Percentiles rank a stretch among this genome's conserved stretches.
Evolutionary conservation across 2,329 filamentous ascomycete species (phyloP).

Genomic region (Penicillium sp.): DNA sequence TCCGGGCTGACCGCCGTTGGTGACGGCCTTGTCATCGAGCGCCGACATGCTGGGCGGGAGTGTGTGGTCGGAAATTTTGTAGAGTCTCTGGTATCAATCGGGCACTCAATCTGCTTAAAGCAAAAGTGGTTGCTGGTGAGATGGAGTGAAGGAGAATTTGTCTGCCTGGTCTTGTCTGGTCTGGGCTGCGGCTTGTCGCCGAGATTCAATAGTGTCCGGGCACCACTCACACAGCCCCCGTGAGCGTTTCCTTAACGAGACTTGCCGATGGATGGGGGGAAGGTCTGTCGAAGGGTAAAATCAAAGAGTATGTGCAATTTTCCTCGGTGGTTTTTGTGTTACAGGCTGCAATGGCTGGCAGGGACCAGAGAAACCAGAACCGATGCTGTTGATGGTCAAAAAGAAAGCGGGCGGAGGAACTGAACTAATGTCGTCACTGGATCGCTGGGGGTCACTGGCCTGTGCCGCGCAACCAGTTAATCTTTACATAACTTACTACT

Average conservation of each 20-base stretch:
- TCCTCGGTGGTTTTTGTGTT: neutral
- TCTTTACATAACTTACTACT: too few species aligned
- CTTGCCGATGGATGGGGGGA: neutral
- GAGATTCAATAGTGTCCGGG: slow-evolving; percentile 25
- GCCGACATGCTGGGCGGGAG: slow-evolving; percentile 11
- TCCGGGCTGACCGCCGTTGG: slow-evolving; percentile 25
- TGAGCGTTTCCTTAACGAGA: slow-evolving; percentile 1
- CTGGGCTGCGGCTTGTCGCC: slow-evolving; percentile 24
- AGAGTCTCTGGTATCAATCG: slow-evolving; percentile 7
- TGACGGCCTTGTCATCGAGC: slow-evolving; percentile 21
- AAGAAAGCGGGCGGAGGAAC: neutral
- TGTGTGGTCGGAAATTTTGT: slow-evolving; percentile 17
- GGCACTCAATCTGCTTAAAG: neutral
- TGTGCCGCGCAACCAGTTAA: neutral
- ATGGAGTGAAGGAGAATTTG: slow-evolving; percentile 31
- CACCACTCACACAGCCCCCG: slow-evolving; percentile 2
- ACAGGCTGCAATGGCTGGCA: neutral
- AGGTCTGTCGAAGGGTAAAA: neutral
- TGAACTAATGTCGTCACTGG: slow-evolving; percentile 2
- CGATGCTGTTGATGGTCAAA: neutral
- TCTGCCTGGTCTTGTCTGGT: slow-evolving; percentile 36
- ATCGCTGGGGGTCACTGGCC: neutral
- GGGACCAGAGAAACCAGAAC: too few species aligned
- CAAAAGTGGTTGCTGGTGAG: slow-evolving; percentile 9
- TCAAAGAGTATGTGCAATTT: neutral